Base-by-base conservation (phyloP, 1,284 basidiomycete genomes). In the Ustilago lituana region DNA sequence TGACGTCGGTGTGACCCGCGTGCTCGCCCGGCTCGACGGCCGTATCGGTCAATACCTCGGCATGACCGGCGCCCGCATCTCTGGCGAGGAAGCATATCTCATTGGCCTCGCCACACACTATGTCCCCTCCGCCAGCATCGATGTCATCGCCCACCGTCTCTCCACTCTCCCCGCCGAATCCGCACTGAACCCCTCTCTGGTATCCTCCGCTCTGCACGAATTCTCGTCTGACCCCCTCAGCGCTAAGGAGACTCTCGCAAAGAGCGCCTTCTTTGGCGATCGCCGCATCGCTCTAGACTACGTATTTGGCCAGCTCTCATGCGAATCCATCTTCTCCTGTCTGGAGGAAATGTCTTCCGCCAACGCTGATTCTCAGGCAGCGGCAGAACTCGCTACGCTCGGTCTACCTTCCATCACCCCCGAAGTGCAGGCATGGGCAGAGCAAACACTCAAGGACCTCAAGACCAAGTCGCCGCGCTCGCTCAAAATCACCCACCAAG, bases 1-100 rank as follows among this genome's bases (percentile, higher is more conserved):
- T 26, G 93, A 95, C 83, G 95, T 98, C 45, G 96, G 96, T 32
- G 91, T 91, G 37, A 94, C 88, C 73, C 91, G 90, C 84, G 94
- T 93, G 84, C 85, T 98, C 50, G 89, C 93, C 24, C 88, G 90
- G 72, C 84, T 98, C 54, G 96, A 99, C 81, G 96, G 96, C 14
- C 86, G 91, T 71, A 82, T 98, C 51, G 96, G 96, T 36, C 91
- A 92, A 17, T 98, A 96, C 85, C 88, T 98, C 53, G 92, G 89
- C n/a, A 84, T 98, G 75, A 98, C 95, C 5, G 89, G 91, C 33
- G 71, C 71, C 6, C 52, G 78, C 3, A 72, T 82, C 39, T 57
- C 55, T 5, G 80, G 80, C 17, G 69, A 73, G 14, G 80, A 82
- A 31, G 70, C 75, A 5, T 82, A 82, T 48, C 62, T 79, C 23